These are phyloP conservation scores for Elasticomyces elasticus DNA, from an alignment of 495 filamentous ascomycete genomes.

Conservation along the genomic window DNA sequence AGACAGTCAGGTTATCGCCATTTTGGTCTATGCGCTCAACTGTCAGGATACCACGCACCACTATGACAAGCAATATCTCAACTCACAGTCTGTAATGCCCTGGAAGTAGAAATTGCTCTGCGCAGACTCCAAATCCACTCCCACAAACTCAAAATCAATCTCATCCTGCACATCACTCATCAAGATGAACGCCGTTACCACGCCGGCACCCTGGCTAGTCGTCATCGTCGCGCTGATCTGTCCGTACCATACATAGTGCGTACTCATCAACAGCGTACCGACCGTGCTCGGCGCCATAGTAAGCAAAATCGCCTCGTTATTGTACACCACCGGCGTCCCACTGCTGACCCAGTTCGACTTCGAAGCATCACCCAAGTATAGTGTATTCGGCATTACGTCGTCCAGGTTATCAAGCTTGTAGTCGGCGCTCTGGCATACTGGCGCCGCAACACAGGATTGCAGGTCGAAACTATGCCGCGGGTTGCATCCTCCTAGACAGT, in stretches of 20 bases:
- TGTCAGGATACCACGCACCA: neutral
- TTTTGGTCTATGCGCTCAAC: neutral
- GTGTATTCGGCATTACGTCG: constrained; percentile 53
- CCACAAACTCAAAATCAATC: constrained; percentile 94
- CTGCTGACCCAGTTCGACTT: constrained; percentile 79
- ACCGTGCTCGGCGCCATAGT: constrained; percentile 76
- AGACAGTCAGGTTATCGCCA: constrained; percentile 53
- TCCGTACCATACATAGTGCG: constrained; percentile 94
- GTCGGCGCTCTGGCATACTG: constrained; percentile 63
- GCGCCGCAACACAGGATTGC: constrained; percentile 77
- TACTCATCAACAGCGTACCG: constrained; percentile 81
- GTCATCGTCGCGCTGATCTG: constrained; percentile 79
- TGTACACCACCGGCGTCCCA: constrained; percentile 58
- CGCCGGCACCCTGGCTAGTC: constrained; percentile 73
- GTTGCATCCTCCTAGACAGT: constrained; percentile 94
- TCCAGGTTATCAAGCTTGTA: constrained; percentile 64
- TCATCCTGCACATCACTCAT: constrained; percentile 93
- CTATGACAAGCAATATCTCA: neutral
- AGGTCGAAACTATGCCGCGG: constrained; percentile 67
- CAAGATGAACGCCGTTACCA: constrained; percentile 92
- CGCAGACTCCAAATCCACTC: constrained; percentile 60
- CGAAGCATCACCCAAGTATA: constrained; percentile 76
- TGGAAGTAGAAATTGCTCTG: constrained; percentile 98
- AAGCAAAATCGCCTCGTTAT: constrained; percentile 55
- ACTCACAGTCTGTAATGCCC: constrained; percentile 83